phyloP scores from a whole-genome alignment of 2,329 filamentous ascomycete species.

The Aspergillus latus region DNA sequence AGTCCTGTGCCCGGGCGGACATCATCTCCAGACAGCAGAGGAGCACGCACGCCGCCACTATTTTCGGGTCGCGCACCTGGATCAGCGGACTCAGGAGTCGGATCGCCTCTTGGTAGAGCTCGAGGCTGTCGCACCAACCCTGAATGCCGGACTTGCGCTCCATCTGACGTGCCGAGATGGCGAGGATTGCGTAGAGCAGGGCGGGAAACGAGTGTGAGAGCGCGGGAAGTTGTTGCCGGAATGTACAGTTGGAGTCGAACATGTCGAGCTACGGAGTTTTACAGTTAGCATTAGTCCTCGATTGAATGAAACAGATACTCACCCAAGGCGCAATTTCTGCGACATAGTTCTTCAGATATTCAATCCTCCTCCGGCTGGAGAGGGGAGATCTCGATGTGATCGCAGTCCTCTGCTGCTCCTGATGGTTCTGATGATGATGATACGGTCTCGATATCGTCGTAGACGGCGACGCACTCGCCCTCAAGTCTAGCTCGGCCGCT shows the following conservation, averaged over 20 bases:
- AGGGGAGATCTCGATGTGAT: slow-evolving; percentile 24
- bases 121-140: slow-evolving; percentile 52
- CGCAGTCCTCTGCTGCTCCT: background rate
- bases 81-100: slow-evolving; percentile 50
- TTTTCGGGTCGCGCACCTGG: slow-evolving; percentile 49
- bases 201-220: slow-evolving; percentile 49
- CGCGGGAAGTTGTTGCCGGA: slow-evolving; percentile 53
- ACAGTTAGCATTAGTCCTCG: background rate
- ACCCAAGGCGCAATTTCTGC: slow-evolving; percentile 56
- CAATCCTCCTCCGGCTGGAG: slow-evolving; percentile 36
- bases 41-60: slow-evolving; percentile 55
- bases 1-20: slow-evolving; percentile 51
- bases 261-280: slow-evolving; percentile 51
- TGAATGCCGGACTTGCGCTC: slow-evolving; percentile 50
- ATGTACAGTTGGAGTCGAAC: slow-evolving; percentile 55
- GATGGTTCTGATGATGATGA: background rate
- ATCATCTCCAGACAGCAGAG: slow-evolving; percentile 58
- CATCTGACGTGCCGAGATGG: slow-evolving; percentile 55
- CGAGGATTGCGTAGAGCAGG: slow-evolving; percentile 53
- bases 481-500: background rate
- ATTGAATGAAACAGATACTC: slow-evolving; percentile 9
- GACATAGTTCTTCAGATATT: slow-evolving; percentile 53
- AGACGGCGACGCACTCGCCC: background rate
- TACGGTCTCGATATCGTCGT: slow-evolving; percentile 1
- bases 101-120: slow-evolving; percentile 56